Evolutionary conservation across 306 rosid species (phyloP).

Genomic region (Geum urbanum): DNA sequence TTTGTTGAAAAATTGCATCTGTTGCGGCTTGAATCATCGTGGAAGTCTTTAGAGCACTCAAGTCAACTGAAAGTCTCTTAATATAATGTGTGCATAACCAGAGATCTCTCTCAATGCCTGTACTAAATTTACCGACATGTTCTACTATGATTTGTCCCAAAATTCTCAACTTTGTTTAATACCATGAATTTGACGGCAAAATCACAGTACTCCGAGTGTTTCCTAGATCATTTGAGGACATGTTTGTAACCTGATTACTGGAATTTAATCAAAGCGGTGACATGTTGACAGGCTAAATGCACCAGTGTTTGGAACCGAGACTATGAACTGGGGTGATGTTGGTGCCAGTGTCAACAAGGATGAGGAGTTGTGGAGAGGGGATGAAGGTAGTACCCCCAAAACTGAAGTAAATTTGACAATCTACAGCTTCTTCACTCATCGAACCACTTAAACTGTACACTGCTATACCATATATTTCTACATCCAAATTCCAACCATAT

Average conservation of each 20-base stretch:
- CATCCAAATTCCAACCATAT: neutral
- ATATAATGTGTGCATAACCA: neutral
- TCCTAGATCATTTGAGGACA: too few species aligned
- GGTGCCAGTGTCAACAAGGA: too few species aligned
- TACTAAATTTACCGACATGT: neutral
- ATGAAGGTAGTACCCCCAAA: neutral
- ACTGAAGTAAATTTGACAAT: neutral
- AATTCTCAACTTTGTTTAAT: neutral
- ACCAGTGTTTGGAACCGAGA: too few species aligned
- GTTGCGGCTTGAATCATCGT: slow-evolving; percentile 19
- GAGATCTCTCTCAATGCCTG: neutral
- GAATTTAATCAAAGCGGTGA: too few species aligned
- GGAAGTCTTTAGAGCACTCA: slow-evolving; percentile 18
- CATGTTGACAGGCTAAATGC: too few species aligned
- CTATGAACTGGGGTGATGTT: too few species aligned
- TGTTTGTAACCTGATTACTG: too few species aligned
- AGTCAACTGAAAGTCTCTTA: slow-evolving; percentile 11
- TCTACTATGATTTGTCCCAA: neutral
- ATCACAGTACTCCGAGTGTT: neutral
- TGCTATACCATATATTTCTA: neutral
- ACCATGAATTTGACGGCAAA: neutral
- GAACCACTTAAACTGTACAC: neutral
- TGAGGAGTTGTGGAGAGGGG: neutral
- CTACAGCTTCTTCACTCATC: neutral
- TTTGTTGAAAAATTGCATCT: slow-evolving; percentile 17